phyloP scores from a whole-genome alignment of 2,329 filamentous ascomycete species.

The Tolypocladium ophioglossoides region DNA sequence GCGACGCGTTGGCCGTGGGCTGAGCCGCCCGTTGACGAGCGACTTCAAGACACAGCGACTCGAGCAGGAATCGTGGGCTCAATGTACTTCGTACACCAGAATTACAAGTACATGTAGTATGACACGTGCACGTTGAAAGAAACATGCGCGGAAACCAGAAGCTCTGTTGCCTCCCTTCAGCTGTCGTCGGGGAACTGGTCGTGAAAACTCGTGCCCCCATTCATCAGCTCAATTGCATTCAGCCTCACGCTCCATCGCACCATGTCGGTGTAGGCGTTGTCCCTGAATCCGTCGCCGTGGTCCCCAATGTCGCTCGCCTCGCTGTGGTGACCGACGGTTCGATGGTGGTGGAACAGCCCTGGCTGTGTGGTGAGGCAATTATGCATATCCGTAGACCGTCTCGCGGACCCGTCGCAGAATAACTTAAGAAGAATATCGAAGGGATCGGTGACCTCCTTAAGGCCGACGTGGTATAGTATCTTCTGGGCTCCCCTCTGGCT shows the following conservation, averaged over 20 bases:
- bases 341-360: conserved; percentile 35
- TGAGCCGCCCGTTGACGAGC: too few relatives aligned
- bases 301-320: conserved; percentile 26
- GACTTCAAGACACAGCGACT: too few relatives aligned
- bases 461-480: conserved; percentile 30
- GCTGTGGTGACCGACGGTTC: conserved; percentile 22
- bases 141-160: background rate
- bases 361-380: conserved; percentile 31
- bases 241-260: conserved; percentile 28
- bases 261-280: conserved; percentile 20
- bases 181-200: conserved; percentile 10
- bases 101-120: background rate
- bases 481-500: conserved; percentile 31
- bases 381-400: conserved; percentile 21
- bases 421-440: conserved; percentile 35
- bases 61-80: background rate
- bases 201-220: conserved; percentile 17
- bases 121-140: background rate
- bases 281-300: conserved; percentile 18
- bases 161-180: background rate
- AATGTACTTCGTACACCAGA: background rate
- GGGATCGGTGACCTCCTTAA: conserved; percentile 26
- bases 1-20: too few relatives aligned
- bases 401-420: conserved; percentile 30
- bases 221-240: conserved; percentile 27